These are phyloP conservation scores for Przewalskia tangutica DNA, from an alignment of 257 asterid species.

Conservation along the genomic window DNA sequence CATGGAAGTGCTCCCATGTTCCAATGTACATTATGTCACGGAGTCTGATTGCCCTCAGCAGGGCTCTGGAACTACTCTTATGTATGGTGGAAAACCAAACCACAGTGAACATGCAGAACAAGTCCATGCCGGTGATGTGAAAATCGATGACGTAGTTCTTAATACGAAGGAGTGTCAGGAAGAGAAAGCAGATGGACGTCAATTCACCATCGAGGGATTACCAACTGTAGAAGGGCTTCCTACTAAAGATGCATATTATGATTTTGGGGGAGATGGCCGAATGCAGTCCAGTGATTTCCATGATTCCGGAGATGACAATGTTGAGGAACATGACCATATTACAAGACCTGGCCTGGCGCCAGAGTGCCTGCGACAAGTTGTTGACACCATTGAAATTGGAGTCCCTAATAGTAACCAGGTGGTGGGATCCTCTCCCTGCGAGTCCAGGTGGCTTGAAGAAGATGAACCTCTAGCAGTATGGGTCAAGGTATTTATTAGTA, in stretches of 20 bases:
- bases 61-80: constrained; percentile 34
- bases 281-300: constrained; percentile 41
- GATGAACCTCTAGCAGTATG: constrained; percentile 84
- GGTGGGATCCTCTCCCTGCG: constrained; percentile 29
- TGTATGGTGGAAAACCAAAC: constrained; percentile 39
- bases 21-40: constrained; percentile 30
- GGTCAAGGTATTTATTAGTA: constrained; percentile 66
- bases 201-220: constrained; percentile 35
- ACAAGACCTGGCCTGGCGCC: constrained; percentile 26
- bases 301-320: constrained; percentile 49
- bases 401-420: constrained; percentile 29
- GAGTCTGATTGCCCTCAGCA: constrained; percentile 52
- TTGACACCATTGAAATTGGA: constrained; percentile 35
- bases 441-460: constrained; percentile 39
- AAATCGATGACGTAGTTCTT: constrained; percentile 29
- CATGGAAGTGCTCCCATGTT: constrained; percentile 71
- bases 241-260: constrained; percentile 38
- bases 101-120: constrained; percentile 31
- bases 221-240: constrained; percentile 34
- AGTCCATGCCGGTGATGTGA: constrained; percentile 27
- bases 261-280: constrained; percentile 44
- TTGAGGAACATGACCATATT: constrained; percentile 39
- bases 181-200: constrained; percentile 33
- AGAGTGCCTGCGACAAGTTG: constrained; percentile 20
- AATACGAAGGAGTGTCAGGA: constrained; percentile 28